Base-by-base conservation (phyloP, 108 stramenopile species). In the Skeletonema costatum region DNA sequence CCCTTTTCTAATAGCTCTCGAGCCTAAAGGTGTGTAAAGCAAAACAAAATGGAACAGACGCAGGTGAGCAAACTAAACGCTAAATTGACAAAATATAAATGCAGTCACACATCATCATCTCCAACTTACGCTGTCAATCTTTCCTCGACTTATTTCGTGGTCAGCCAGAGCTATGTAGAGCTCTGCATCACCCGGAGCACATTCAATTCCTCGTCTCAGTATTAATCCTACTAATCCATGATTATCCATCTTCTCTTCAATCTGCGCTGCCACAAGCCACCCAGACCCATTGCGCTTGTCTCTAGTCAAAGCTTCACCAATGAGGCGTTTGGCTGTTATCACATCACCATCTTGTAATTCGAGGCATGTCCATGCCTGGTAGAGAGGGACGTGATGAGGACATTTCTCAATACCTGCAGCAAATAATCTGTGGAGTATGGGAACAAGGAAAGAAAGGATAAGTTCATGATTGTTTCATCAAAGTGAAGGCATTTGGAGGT, bases 291-390 rank as follows among this genome's bases (percentile, higher is more conserved):
- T 83, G 42, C 80, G 56, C 70, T 93, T 93, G 80, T 90, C 78
- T 14, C 79, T 67, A 25, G 91, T 92, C 51, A 93, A 51, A 16
- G 94, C 94, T 63, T 91, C 83, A 2, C 88, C 77, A 70, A 93
- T 90, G 38, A 93, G 81, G 35, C 76, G 85, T 68, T 85, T 86
- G 19, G 94, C 94, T 14, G 80, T 81, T 29, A 86, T 46, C 33
- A 81, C 68, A 67, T 95, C 91, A 14, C 82, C 90, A 32, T 82
- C 80, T 17, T 87, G 73, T 32, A 93, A 53, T 78, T 93, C 92
- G 17, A 96, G 70, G 30, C 82, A 84, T 5, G 94, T 91, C 94
- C 92, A 93, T 31, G 86, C 86, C 73, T 93, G 92, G 32, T 89
- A 90, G 2, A 96, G 81, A 16, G 88, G 80, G 51, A 85, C 76